Base-by-base conservation (phyloP, 2,329 filamentous ascomycete species). In the Bipolaris victoriae region DNA sequence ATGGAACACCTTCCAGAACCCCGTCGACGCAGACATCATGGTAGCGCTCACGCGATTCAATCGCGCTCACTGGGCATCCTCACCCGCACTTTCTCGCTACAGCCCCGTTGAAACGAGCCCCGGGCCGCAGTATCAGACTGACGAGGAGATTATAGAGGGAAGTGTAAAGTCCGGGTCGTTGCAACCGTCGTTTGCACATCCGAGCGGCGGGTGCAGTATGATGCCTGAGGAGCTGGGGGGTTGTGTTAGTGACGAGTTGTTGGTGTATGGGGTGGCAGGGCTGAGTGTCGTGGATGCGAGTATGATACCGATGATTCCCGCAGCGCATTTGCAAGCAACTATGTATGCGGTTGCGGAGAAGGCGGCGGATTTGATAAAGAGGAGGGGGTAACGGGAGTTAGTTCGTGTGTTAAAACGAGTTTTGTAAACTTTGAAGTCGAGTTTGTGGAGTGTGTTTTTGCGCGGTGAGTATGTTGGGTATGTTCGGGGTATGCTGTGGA, bases 1-100 rank as follows among this genome's bases (percentile, higher is more conserved):
- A 35, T 75, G 64, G 54, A 68, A 67, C 48, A 68, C 74, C 15
- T 72, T 62, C 37, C 56, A 67, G 29, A 73, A 77, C 59, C 73
- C 73, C 1, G 50, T 72, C 7, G 77, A 79, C 52, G 69, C 47
- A 5, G 71, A 63, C 60, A 52, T 77, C n/a, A 51, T 76, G 1
- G 61, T 72, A 2, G 67, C 67, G 15, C 64, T 72, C 3, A 52
- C 76, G 2, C 65, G 70, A 7, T 73, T 61, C 51, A 76, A 76
- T 35, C 68, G 76, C 7, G 49, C 59, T 31, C 74, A 73, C 53
- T 70, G 68, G 59, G 63, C 65, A 24, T 62, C 64, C 10, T 63
- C 66, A 7, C 57, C 60, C 10, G 62, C 66, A 1, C 69, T 78
- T 50, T 56, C 63, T n/a, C 41, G 56, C 18, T 61, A 58, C 40